phyloP scores from a whole-genome alignment of 2,329 filamentous ascomycete species.

The Sporothrix brunneoviolacea region DNA sequence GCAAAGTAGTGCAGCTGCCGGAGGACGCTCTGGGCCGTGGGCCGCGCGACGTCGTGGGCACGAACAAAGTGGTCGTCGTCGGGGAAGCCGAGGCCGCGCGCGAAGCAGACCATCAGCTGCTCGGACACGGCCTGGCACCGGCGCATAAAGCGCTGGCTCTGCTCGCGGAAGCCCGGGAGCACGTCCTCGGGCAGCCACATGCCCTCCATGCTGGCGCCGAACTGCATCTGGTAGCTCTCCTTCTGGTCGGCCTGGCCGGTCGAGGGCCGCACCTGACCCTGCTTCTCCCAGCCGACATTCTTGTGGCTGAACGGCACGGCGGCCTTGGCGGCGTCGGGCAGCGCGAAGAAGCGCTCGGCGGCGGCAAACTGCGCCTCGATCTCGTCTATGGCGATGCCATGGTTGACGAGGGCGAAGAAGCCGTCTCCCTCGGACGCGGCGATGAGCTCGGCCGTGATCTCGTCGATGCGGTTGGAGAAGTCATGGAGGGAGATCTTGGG shows the following conservation, averaged over 20 bases:
- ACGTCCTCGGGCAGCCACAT: constrained; percentile 17
- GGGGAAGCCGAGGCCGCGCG: constrained; percentile 43
- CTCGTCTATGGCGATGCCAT: constrained; percentile 41
- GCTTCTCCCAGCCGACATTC: constrained; percentile 56
- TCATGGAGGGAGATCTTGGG: constrained; percentile 47
- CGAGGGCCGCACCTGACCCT: constrained; percentile 50
- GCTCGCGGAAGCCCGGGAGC: constrained; percentile 42
- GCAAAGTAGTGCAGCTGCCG: constrained; percentile 31
- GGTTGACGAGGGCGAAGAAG: constrained; percentile 54
- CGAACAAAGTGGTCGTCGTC: constrained; percentile 48
- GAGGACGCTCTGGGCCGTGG: constrained; percentile 46
- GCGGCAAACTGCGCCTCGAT: constrained; percentile 43
- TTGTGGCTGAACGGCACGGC: constrained; percentile 44
- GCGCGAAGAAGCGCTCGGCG: constrained; percentile 44
- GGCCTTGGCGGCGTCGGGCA: constrained; percentile 44
- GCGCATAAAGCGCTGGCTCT: constrained; percentile 28
- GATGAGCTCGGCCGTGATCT: constrained; percentile 46
- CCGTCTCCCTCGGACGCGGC: constrained; percentile 50
- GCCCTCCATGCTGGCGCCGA: constrained; percentile 44
- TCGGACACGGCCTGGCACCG: constrained; percentile 39
- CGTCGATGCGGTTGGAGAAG: constrained; percentile 44
- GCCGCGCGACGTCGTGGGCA: constrained; percentile 41
- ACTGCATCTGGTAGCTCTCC: constrained; percentile 56
- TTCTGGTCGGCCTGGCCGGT: constrained; percentile 52
- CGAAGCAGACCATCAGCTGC: constrained; percentile 49